Evolutionary conservation across 371 early-diverging fungal species (phyloP).

Genomic region (Syncephalastrum monosporum): DNA sequence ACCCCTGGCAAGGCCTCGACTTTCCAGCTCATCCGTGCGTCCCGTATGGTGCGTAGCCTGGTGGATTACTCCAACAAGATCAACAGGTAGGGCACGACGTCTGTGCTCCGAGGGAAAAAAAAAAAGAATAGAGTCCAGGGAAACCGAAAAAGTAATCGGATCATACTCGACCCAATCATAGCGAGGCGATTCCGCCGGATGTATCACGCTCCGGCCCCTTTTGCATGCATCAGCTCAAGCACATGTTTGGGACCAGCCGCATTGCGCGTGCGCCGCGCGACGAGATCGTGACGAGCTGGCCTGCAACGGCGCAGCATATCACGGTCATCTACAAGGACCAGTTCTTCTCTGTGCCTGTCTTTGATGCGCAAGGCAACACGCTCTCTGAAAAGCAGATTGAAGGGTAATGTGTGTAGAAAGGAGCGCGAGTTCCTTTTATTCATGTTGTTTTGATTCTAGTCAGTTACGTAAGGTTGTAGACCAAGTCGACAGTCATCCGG

Average conservation of each 20-base stretch:
- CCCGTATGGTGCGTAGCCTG: constrained; percentile 67
- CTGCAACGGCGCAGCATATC: constrained; percentile 75
- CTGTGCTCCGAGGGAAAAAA: too few species aligned
- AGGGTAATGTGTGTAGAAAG: constrained; percentile 31
- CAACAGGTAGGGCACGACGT: constrained; percentile 49
- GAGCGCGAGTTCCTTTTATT: not conserved
- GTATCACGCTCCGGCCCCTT: constrained; percentile 67
- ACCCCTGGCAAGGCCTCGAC: constrained; percentile 60
- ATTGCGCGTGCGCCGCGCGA: constrained; percentile 73
- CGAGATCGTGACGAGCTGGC: constrained; percentile 65
- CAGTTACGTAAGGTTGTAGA: constrained; percentile 64
- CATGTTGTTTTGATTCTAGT: constrained; percentile 19
- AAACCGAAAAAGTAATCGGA: too few species aligned
- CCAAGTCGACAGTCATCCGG: constrained; percentile 53
- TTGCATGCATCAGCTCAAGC: constrained; percentile 90
- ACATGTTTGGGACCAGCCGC: constrained; percentile 82
- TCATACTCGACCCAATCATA: constrained; percentile 8
- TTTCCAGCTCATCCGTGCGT: constrained; percentile 78
- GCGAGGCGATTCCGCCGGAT: constrained; percentile 70
- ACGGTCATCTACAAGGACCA: constrained; percentile 83
- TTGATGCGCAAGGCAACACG: constrained; percentile 65
- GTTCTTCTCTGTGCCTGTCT: constrained; percentile 75
- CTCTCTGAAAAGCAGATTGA: constrained; percentile 64
- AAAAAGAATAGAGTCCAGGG: too few species aligned
- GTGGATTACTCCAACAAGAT: constrained; percentile 74